Evolutionary conservation across 2,329 filamentous ascomycete genomes (phyloP), one percentile per base, ranked within the genome.

Genomic region (Hypoxylon sp.): DNA sequence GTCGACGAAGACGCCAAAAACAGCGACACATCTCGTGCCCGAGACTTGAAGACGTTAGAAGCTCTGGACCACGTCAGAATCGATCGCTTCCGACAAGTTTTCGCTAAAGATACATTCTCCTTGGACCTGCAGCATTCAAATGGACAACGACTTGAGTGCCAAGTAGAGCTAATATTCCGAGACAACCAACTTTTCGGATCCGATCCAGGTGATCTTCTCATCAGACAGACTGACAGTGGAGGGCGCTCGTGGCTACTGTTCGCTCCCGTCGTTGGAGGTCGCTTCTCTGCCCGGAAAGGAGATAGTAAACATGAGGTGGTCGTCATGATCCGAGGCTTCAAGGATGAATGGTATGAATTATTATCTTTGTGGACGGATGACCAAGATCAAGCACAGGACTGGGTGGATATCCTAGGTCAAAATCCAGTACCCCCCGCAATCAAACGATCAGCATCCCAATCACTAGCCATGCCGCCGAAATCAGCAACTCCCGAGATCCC

Each of bases 81-180:
- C 57, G 89, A 97, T 73, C 84, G 87, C n/a, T 85, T 81, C 39
- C 88, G 93, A 57, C 92, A 94, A 72, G 96, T 99, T 43, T 89
- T 88, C 67, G 94, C 94, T 47, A 90, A 97, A 72, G 95, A 99
- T 76, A 88, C 91, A 70, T 99, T 99, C 75, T 90, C 91, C 59
- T 83, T 99, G 70, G 90, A 94, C 63, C 79, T 99, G 13, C 84
- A 86, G 52, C 95, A 99, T 76, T 97, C 94, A 1, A 97, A 87
- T 72, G 94, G 94, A 1, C 94, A 98, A 75, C 85, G 93, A 63
- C 84, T 99, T 46, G 92, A 93, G 71, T 97, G 95, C 74, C 91
- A 91, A 70, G 87, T 97, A 15, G 95, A 99, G 75, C 76, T 99
- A 28, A 84, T 98, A 13, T 86, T 94, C 68, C 88, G 95, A 73